Evolutionary conservation across 2,329 filamentous ascomycete genomes (phyloP), one percentile per base, ranked within the genome.

Genomic region (Zymoseptoria ardabiliae): DNA sequence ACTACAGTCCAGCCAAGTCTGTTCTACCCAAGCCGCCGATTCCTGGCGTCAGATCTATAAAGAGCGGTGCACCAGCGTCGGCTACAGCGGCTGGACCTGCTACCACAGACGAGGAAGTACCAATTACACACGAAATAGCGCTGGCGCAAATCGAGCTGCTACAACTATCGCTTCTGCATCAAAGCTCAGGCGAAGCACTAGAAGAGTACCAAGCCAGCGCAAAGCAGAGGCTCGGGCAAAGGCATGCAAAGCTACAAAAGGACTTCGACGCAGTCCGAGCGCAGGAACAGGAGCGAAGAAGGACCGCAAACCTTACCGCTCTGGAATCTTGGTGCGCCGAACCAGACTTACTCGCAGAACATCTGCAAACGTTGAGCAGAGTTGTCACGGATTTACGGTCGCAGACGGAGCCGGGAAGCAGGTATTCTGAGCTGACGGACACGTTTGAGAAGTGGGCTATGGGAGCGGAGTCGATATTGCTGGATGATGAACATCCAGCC

Each of bases 1-100:
- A 88, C 73, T 88, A 83, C 74, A 86, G 83, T 25, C 86, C 86
- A 0, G 82, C 82, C 51, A 87, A 87, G 68, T 78, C 77, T 3
- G 74, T 78, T 8, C 79, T 81, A 0, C 83, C 85, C 0, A 89
- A 88, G 61, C 83, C 85, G 4, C 76, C 83, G n/a, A 82, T 72
- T 11, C 71, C 71, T 4, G 79, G 49, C 81, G 78, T 72, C 2
- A 84, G 85, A 0, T 83, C 82, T 28, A 85, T 86, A 66, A 77
- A 83, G 2, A 82, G 85, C 4, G 77, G 81, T 66, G 48, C 62
- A 22, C n/a, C 63, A 21, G 54, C 53, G 9, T 51, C 30, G 21
- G 55, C 35, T n/a, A 45, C 35, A 17, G 35, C 35, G n/a, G 35
- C 35, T n/a, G 35, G 35, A 17, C 11, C 17, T 45, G 17, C 86